A percentile compares a stretch with the other conserved stretches of the same genome.
phyloP scores from a whole-genome alignment of 2,329 filamentous ascomycete species.

The Fusarium bulbicola region DNA sequence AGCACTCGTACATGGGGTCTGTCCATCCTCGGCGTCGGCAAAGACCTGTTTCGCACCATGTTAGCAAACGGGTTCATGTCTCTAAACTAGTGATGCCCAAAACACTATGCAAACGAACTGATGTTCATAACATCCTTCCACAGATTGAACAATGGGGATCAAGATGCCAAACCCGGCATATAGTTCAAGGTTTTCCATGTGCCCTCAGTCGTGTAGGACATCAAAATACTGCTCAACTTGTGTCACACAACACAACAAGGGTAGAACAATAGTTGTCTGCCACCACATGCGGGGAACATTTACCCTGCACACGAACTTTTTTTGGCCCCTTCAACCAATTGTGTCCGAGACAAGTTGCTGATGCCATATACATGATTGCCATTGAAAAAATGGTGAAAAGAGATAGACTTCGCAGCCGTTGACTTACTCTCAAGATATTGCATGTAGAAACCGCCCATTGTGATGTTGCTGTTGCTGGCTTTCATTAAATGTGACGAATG shows the following conservation, averaged over 20 bases:
- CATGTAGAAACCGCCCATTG: conserved; percentile 74
- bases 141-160: background rate
- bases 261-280: conserved; percentile 10
- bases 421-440: conserved; percentile 80
- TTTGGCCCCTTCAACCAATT: background rate
- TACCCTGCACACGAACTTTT: conserved; percentile 10
- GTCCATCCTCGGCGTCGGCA: conserved; percentile 95
- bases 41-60: conserved; percentile 70
- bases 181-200: background rate
- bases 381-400: background rate
- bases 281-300: conserved; percentile 25
- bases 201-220: background rate
- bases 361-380: conserved; percentile 28
- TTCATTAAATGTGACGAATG: conserved; percentile 37
- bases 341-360: conserved; percentile 30
- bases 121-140: background rate
- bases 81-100: background rate
- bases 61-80: conserved; percentile 45
- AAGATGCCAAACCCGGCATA: background rate
- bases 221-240: background rate
- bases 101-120: background rate
- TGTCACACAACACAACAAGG: conserved; percentile 3
- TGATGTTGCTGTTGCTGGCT: conserved; percentile 42
- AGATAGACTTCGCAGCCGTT: conserved; percentile 20
- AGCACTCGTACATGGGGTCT: conserved; percentile 88